Percentiles rank a stretch among this genome's conserved stretches.
These are phyloP conservation scores for Colletotrichum lini DNA, from an alignment of 2,329 filamentous ascomycete species.

Conservation along the genomic window DNA sequence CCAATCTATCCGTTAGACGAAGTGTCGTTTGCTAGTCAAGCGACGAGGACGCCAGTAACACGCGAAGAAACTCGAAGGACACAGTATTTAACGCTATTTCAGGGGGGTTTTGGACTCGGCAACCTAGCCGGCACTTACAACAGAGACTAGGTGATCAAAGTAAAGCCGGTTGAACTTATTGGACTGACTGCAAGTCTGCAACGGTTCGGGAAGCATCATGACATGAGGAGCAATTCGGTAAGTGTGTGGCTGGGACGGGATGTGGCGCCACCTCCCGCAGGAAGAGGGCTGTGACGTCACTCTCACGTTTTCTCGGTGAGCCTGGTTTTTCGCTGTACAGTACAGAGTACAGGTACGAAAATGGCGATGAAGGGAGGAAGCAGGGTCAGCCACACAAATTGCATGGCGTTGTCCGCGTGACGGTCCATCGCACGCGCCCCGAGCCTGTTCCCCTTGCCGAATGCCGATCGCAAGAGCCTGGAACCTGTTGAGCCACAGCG, in stretches of 20 bases:
- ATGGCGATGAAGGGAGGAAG: constrained; percentile 19
- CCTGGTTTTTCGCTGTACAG: constrained; percentile 14
- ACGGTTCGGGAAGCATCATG: too few relatives aligned
- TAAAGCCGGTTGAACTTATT: too few relatives aligned
- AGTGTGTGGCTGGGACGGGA: constrained; percentile 39
- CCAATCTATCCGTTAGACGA: too few relatives aligned
- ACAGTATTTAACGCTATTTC: too few relatives aligned
- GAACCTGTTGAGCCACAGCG: constrained; percentile 33
- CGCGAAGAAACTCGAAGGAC: too few relatives aligned
- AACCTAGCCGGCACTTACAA: too few relatives aligned
- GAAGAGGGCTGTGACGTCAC: constrained; percentile 34
- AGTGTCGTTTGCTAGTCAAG: too few relatives aligned
- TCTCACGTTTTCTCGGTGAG: constrained; percentile 3
- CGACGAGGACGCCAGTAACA: too few relatives aligned
- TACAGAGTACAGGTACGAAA: too few relatives aligned
- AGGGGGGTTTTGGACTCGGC: too few relatives aligned
- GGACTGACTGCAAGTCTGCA: too few relatives aligned
- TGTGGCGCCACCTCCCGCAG: constrained; percentile 6
- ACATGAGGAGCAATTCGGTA: constrained; percentile 6
- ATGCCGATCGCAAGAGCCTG: constrained; percentile 28
- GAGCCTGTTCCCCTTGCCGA: constrained; percentile 8
- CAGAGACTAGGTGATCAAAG: too few relatives aligned
- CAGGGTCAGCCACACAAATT: constrained; percentile 30
- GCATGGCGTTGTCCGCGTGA: constrained; percentile 34
- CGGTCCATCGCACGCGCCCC: constrained; percentile 13